Percentiles rank a stretch among this genome's conserved stretches.
phyloP scores from a whole-genome alignment of 225 moss, liverwort and hornwort species.

The Pseudisothecium myosuroides region DNA sequence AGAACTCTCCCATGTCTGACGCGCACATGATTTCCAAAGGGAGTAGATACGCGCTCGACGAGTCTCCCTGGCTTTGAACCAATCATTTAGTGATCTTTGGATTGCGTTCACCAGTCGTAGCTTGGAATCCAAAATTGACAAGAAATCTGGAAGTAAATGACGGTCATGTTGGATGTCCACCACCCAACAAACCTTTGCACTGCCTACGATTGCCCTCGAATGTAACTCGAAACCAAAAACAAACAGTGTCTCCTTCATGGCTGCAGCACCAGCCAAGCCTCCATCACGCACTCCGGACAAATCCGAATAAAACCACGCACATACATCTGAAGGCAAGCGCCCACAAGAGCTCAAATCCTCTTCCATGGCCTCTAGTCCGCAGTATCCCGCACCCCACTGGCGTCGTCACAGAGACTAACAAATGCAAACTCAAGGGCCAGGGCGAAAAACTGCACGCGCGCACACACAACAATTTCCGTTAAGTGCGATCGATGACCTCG shows the following conservation, averaged over 20 bases:
- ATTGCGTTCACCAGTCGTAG: neutral
- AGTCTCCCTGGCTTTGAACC: neutral
- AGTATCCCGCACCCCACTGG: too few relatives aligned
- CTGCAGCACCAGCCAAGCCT: fast-evolving
- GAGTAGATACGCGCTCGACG: neutral
- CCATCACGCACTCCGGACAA: neutral
- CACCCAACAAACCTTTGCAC: neutral
- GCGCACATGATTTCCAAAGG: fast-evolving
- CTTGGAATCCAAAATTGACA: fast-evolving
- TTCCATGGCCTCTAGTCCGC: too few relatives aligned
- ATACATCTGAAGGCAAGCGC: too few relatives aligned
- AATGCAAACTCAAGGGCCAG: too few relatives aligned
- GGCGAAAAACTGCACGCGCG: too few relatives aligned
- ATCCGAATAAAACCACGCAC: fast-evolving
- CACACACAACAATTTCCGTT: too few relatives aligned
- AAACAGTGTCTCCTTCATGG: fast-evolving
- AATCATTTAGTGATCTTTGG: neutral
- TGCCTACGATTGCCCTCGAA: neutral
- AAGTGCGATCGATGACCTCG: too few relatives aligned
- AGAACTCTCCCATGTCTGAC: fast-evolving
- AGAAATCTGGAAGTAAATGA: fast-evolving
- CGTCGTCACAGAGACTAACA: too few relatives aligned
- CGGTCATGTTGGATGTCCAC: fast-evolving
- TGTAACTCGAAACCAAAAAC: fast-evolving
- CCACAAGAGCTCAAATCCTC: too few relatives aligned